Evolutionary conservation across 2,329 filamentous ascomycete genomes (phyloP).

Genomic region (Paramyrothecium sp.): DNA sequence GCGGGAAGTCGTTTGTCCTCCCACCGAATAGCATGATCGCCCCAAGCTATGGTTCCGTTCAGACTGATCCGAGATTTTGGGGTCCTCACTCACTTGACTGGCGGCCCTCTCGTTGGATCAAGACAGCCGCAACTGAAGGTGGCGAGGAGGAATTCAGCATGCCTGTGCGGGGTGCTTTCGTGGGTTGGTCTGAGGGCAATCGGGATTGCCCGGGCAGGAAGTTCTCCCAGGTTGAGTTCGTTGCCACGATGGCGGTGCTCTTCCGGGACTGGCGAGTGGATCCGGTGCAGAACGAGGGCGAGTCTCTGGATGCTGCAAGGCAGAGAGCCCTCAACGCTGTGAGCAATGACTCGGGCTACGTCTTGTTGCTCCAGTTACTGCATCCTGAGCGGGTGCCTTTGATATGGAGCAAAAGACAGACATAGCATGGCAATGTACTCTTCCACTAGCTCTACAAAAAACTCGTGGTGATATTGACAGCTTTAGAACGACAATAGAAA

Average conservation of each 20-base stretch:
- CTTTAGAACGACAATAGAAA: too few species aligned
- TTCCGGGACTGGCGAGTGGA: conserved; percentile 6
- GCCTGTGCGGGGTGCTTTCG: conserved; percentile 3
- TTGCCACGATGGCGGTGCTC: conserved; percentile 22
- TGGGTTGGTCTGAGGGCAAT: conserved; percentile 25
- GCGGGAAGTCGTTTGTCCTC: conserved; percentile 1
- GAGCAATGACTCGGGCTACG: not conserved
- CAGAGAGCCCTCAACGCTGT: not conserved
- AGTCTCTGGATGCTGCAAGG: not conserved
- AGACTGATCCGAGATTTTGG: conserved; percentile 11
- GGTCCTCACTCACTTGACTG: conserved; percentile 14
- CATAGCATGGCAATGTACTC: too few species aligned
- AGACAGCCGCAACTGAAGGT: conserved; percentile 8
- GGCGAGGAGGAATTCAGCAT: conserved; percentile 9
- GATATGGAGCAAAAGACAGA: too few species aligned
- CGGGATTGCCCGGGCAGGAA: conserved; percentile 23
- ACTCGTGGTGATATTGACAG: too few species aligned
- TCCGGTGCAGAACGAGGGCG: not conserved
- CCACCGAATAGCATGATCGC: conserved; percentile 4
- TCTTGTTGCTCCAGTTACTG: not conserved
- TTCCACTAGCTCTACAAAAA: too few species aligned
- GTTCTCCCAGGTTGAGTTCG: conserved; percentile 31
- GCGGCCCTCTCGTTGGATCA: conserved; percentile 19
- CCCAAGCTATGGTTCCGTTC: conserved; percentile 2
- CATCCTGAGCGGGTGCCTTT: not conserved